Evolutionary conservation across 1,139 yeast species (phyloP).

Genomic region (Kurtzmaniella natalensis): DNA sequence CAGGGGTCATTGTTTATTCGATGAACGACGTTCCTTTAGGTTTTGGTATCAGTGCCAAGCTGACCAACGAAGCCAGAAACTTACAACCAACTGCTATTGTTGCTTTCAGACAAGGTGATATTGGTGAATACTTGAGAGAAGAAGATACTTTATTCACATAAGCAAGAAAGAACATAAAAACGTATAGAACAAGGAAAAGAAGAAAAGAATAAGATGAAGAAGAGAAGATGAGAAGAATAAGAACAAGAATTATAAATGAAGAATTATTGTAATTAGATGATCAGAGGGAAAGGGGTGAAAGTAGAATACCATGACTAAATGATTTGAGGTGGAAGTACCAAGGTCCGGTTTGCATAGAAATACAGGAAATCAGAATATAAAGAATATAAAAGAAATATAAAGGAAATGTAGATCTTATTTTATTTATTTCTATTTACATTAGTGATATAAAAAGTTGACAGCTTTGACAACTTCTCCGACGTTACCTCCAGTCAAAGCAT

Average conservation of each 20-base stretch:
- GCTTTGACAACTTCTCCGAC: conserved; percentile 61
- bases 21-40: conserved; percentile 95
- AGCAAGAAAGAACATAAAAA: conserved; percentile 2
- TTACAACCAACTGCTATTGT: conserved; percentile 92
- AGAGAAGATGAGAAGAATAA: background rate
- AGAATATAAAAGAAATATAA: no score
- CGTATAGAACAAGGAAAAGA: background rate
- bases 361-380: background rate
- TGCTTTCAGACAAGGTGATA: conserved; percentile 95
- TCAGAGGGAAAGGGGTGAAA: no score
- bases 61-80: conserved; percentile 84
- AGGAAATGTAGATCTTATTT: no score
- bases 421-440: conserved; percentile 4
- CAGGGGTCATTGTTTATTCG: conserved; percentile 86
- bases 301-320: no score
- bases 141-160: conserved; percentile 92
- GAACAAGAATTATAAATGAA: no score
- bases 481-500: conserved; percentile 74
- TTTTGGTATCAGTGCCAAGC: conserved; percentile 91
- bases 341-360: background rate
- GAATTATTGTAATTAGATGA: no score
- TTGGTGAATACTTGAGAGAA: conserved; percentile 96
- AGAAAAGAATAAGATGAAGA: background rate
- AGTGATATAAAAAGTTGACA: conserved; percentile 23
- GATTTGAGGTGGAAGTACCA: background rate